Evolutionary conservation across 805 yeast genomes (phyloP), one percentile per base, ranked within the genome.

Genomic region (Zygosaccharomyces bailii): DNA sequence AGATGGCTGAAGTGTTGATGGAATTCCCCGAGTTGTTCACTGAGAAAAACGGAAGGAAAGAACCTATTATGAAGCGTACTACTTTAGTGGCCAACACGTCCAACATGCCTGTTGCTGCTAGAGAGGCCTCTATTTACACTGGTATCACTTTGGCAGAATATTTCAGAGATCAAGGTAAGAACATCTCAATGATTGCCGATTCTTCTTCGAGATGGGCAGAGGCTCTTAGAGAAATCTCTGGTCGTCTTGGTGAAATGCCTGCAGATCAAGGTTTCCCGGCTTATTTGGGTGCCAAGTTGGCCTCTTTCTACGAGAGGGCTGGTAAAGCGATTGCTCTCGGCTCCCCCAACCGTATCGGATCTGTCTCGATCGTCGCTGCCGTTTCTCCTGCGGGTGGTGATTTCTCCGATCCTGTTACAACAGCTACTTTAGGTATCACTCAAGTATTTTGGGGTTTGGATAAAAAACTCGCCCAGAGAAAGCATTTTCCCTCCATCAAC

Each of bases 261-360:
- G 99, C 99, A 51, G 99, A 93, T 73, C 99, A 95, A 77, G 99
- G 99, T 77, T 93, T 90, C 93, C 99, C 99, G 50, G 99, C 99
- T 42, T 93, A 93, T 69, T 78, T 93, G 68, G 99, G 99, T 75
- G 96, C 99, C 42, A 93, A 93, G 68, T 79, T 93, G 61, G 98
- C 99, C 46, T 91, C 98, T 45, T 93, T 93, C 80, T 93, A 93
- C 72, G 99, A 93, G 75, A 88, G 99, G 76, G 99, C 99, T 37
- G 99, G 99, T 74, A 88, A 85, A 68, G 95, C 96, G 35, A 76
- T 83, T 60, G 91, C 96, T 2, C 76, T 93, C 49, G 99, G 99
- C 63, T 87, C 95, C 48, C 99, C 99, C 52, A 86, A 86, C 58
- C 89, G 99, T 76, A 65, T 79, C 55, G 99, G 99, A 51, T 91